phyloP scores from a whole-genome alignment of 2,329 filamentous ascomycete genomes.

The Exophiala viscosa region DNA sequence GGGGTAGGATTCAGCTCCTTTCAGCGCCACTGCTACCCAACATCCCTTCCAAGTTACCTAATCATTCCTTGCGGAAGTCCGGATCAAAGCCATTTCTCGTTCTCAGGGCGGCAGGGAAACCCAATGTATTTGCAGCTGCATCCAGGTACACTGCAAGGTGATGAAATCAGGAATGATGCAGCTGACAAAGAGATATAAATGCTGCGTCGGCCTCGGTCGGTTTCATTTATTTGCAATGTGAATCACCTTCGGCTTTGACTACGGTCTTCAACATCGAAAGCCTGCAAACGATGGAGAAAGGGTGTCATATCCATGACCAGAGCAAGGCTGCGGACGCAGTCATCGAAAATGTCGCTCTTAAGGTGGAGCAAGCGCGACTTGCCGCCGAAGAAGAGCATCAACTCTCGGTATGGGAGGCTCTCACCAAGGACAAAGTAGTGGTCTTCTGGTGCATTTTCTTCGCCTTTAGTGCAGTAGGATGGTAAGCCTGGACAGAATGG shows the following conservation, averaged over 20 bases:
- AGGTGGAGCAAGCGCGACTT: constrained; percentile 17
- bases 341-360: constrained; percentile 14
- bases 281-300: constrained; percentile 10
- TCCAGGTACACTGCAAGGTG: no score
- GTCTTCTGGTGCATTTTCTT: constrained; percentile 29
- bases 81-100: neutral
- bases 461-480: constrained; percentile 26
- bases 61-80: neutral
- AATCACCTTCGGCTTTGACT: no score
- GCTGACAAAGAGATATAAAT: no score
- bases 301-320: neutral
- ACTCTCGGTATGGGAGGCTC: constrained; percentile 21
- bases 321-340: constrained; percentile 6
- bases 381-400: constrained; percentile 23
- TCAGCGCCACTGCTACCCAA: constrained; percentile 2
- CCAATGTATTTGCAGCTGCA: no score
- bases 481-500: constrained; percentile 12
- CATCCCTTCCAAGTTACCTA: neutral
- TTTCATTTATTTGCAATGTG: no score
- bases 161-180: no score
- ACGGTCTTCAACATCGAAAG: neutral
- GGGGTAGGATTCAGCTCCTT: neutral
- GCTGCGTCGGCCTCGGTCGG: no score
- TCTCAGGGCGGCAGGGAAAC: no score
- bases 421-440: constrained; percentile 19